Evolutionary conservation across 495 filamentous ascomycete genomes (phyloP).

Genomic region (Penicillium cosmopolitanum): DNA sequence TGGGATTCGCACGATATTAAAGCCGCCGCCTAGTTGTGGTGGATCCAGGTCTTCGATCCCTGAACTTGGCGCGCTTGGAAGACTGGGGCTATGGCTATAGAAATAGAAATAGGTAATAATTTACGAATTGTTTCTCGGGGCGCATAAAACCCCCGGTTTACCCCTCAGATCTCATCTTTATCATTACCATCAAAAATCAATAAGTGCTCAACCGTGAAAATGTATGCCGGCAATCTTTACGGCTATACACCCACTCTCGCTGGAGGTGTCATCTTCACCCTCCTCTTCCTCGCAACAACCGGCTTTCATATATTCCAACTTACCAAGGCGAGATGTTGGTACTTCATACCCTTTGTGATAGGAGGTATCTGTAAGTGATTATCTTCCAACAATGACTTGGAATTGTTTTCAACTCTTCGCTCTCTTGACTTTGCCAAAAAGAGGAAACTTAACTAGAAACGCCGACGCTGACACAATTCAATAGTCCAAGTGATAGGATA

Average conservation of each 20-base stretch:
- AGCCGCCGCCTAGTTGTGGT: constrained; percentile 8
- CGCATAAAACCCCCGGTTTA: neutral
- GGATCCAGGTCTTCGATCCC: constrained; percentile 5
- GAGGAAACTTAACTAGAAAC: neutral
- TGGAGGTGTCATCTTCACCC: constrained; percentile 27
- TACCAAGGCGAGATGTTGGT: constrained; percentile 29
- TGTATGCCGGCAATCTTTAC: constrained; percentile 24
- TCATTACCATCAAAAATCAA: neutral
- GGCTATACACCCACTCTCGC: constrained; percentile 30
- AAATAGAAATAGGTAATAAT: neutral
- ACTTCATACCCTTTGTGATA: constrained; percentile 33
- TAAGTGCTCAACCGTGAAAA: constrained; percentile 14
- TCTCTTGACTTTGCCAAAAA: too few species aligned
- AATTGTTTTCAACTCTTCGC: too few species aligned
- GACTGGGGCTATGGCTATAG: neutral
- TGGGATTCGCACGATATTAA: neutral
- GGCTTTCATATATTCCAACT: constrained; percentile 25
- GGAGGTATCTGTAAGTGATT: constrained; percentile 30
- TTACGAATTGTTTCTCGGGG: neutral
- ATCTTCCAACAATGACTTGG: neutral
- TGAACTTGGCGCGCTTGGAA: neutral
- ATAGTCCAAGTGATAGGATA: constrained; percentile 65
- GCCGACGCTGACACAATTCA: neutral
- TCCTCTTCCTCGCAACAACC: constrained; percentile 24
- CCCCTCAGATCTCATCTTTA: neutral